Base-by-base conservation (phyloP, 139 green algal genomes). In the Yamagishiella unicocca region DNA sequence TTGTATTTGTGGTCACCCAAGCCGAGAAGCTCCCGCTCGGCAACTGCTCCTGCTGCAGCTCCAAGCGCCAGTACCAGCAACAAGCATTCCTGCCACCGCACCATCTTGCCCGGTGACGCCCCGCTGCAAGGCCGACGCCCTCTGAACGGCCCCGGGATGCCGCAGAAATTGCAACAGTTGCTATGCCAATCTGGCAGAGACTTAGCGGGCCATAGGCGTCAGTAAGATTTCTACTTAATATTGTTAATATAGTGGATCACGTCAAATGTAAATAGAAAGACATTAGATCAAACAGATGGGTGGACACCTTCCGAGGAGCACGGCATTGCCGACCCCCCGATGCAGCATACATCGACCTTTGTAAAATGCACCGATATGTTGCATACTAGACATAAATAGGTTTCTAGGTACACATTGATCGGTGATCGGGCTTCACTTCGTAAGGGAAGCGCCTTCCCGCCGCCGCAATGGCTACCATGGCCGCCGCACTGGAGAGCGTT, bases 1-100 rank as follows among this genome's bases (percentile, higher is more conserved):
- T 94, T 92, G 88, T 96, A 97, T 22, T 88, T 89, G 72, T 96
- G 94, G 46, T 92, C 85, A 4, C 71, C 45, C 55, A 87, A 54
- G 64, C 85, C 85, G 21, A 84, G 55, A 31, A 92, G 33, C 8
- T 38, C 19, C 5, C 83, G 83, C 38, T 53, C 70, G 29, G 45
- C 25, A 45, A n/a, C 43, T 76, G 62, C 61, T 33, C 54, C 24
- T 40, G 76, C 53, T 42, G 27, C 78, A 74, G 62, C 61, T 29
- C 61, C 61, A 22, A 85, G n/a, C n/a, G 43, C 43, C 31, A 77
- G 43, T 12, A 68, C 64, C 33, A 77, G 25, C 62, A 77, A 21
- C 9, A 86, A 46, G 40, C 53, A 29, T 17, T 1, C 76, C 9
- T 46, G 77, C 42, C 3, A 29, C 35, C 35, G 40, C 38, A 37